Conservation (phyloP, 495 filamentous ascomycete species). For the Daldinia loculata region DNA sequence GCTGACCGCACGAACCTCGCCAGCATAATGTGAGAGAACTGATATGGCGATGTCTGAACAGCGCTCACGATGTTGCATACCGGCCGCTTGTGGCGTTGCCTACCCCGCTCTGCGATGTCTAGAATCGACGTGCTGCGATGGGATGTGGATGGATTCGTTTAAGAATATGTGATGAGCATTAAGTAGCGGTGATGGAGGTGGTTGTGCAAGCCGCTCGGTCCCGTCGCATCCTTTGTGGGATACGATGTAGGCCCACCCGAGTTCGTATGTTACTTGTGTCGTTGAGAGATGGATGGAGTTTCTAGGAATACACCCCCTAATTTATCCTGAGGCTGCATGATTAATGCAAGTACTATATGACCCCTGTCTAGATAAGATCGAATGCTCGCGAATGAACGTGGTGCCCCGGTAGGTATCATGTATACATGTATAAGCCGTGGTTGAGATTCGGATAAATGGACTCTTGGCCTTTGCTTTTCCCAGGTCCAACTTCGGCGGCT, state of each 20-base stretch:
- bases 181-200: slow-evolving; percentile 4
- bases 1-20: not conserved
- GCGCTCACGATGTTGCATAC: slow-evolving; percentile 11
- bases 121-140: not conserved
- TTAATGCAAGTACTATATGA: slow-evolving; percentile 27
- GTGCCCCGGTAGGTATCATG: slow-evolving; percentile 12
- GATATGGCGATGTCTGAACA: slow-evolving; percentile 9
- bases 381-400: slow-evolving; percentile 11
- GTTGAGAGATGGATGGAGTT: slow-evolving; percentile 14
- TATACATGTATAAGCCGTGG: slow-evolving; percentile 14
- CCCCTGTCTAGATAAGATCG: slow-evolving; percentile 32
- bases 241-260: slow-evolving; percentile 5
- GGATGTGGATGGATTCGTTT: not conserved
- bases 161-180: not conserved
- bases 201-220: not conserved
- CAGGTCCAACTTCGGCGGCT: slow-evolving; percentile 39
- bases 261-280: slow-evolving; percentile 5
- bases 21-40: slow-evolving; percentile 6
- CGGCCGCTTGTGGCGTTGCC: slow-evolving; percentile 4
- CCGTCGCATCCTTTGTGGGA: slow-evolving; percentile 22
- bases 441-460: slow-evolving; percentile 36
- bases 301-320: slow-evolving; percentile 31
- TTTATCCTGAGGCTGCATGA: slow-evolving; percentile 42
- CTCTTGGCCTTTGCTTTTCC: slow-evolving; percentile 31
- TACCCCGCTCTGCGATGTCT: slow-evolving; percentile 25